Conservation (phyloP, 192 early-diverging fungal species). For the Jimgerdemannia flammicorona region DNA sequence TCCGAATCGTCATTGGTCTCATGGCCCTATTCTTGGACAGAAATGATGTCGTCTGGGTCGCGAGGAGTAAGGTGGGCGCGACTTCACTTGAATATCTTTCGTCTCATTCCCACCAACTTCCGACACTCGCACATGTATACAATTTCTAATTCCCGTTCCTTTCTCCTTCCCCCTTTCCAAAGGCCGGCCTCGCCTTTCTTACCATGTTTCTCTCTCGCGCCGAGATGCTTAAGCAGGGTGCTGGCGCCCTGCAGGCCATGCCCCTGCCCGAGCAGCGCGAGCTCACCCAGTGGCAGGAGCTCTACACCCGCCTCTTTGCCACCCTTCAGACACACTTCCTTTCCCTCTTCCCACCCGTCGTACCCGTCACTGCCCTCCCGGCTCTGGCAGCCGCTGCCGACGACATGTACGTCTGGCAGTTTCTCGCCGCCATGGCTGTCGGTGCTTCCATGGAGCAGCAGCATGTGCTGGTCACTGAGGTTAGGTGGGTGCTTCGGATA, state of each 20-base stretch:
- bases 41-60: conserved; percentile 85
- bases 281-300: conserved; percentile 66
- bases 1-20: conserved; percentile 76
- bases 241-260: conserved; percentile 43
- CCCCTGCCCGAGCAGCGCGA: conserved; percentile 49
- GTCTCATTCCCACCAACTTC: background rate
- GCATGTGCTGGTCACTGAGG: conserved; percentile 85
- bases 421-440: conserved; percentile 93
- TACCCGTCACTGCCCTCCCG: conserved; percentile 24
- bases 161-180: background rate
- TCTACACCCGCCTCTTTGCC: conserved; percentile 81
- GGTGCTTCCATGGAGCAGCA: conserved; percentile 95
- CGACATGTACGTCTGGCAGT: conserved; percentile 97
- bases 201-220: conserved; percentile 88
- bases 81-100: background rate
- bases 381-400: conserved; percentile 44
- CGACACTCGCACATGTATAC: background rate
- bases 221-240: conserved; percentile 80
- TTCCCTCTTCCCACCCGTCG: conserved; percentile 70
- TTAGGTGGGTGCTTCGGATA: conserved; percentile 46
- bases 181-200: conserved; percentile 82
- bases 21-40: conserved; percentile 84
- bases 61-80: conserved; percentile 57
- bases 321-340: conserved; percentile 72
- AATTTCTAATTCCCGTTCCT: conserved; percentile 3